These are phyloP conservation scores for Plantago elongata DNA, from an alignment of 257 asterid genomes.

Conservation along the genomic window DNA sequence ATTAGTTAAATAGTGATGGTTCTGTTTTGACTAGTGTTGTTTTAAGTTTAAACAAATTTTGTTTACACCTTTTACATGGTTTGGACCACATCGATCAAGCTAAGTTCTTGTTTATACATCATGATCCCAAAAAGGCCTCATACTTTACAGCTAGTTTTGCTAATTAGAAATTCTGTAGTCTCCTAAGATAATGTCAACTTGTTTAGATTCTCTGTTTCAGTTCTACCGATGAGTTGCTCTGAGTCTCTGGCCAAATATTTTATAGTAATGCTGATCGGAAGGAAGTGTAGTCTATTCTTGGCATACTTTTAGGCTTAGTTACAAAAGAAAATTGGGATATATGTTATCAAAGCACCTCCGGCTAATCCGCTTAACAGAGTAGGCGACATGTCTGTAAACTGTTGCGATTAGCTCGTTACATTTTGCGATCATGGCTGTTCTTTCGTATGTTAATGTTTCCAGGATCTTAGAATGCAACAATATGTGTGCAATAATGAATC, in stretches of 20 bases:
- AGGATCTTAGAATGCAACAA: no score
- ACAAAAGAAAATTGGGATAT: no score
- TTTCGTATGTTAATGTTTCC: no score
- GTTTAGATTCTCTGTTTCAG: slow-evolving; percentile 10
- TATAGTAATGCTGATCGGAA: no score
- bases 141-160: slow-evolving; percentile 11
- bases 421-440: no score
- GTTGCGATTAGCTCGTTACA: no score
- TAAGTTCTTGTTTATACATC: background rate
- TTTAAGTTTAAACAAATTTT: background rate
- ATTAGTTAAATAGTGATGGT: slow-evolving; percentile 14
- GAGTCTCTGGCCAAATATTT: background rate
- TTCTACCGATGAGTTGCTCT: slow-evolving; percentile 6
- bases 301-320: no score
- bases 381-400: no score
- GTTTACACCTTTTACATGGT: background rate
- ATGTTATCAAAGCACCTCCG: no score
- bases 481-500: no score
- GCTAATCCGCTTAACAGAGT: no score
- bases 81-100: slow-evolving; percentile 25
- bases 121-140: slow-evolving; percentile 14
- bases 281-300: no score
- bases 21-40: slow-evolving; percentile 10
- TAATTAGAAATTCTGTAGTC: background rate
- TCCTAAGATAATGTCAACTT: slow-evolving; percentile 12